These are phyloP conservation scores for Pythium folliculosum DNA, from an alignment of 352 stramenopile genomes.

Conservation along the genomic window DNA sequence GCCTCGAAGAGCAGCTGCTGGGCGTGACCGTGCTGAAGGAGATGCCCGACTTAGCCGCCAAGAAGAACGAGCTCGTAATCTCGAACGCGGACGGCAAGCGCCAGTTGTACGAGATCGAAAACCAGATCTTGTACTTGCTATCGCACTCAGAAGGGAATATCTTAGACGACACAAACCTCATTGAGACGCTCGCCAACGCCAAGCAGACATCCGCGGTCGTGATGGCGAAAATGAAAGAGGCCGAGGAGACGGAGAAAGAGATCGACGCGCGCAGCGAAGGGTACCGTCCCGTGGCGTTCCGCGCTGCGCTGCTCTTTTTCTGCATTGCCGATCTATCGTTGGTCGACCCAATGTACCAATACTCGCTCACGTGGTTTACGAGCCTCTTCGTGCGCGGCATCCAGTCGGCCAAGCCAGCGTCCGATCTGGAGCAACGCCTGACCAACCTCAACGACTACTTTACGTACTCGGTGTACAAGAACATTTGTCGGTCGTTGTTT, in stretches of 20 bases:
- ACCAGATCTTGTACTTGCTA: conserved; percentile 91
- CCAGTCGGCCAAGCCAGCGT: conserved; percentile 66
- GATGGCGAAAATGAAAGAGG: conserved; percentile 90
- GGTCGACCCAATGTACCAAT: conserved; percentile 92
- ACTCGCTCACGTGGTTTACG: conserved; percentile 93
- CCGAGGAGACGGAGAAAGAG: conserved; percentile 89
- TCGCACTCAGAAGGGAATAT: conserved; percentile 93
- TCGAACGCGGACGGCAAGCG: conserved; percentile 88
- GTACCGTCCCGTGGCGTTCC: conserved; percentile 89
- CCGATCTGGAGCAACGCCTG: conserved; percentile 72
- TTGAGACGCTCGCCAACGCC: conserved; percentile 86
- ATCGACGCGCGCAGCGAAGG: conserved; percentile 87
- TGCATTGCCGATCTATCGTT: conserved; percentile 88
- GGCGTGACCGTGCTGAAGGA: conserved; percentile 90
- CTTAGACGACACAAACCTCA: conserved; percentile 91
- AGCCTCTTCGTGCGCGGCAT: conserved; percentile 91
- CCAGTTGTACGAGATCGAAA: conserved; percentile 92
- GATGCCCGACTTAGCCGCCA: conserved; percentile 86
- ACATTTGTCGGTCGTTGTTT: conserved; percentile 92
- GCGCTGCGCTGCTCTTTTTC: conserved; percentile 90
- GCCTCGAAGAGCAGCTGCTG: conserved; percentile 90
- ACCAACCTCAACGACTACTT: conserved; percentile 92
- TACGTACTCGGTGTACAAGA: conserved; percentile 94
- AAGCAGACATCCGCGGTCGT: conserved; percentile 83
- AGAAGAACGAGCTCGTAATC: conserved; percentile 91